These are phyloP conservation scores for Jackrogersella multiformis DNA, from an alignment of 495 filamentous ascomycete species.

Conservation along the genomic window DNA sequence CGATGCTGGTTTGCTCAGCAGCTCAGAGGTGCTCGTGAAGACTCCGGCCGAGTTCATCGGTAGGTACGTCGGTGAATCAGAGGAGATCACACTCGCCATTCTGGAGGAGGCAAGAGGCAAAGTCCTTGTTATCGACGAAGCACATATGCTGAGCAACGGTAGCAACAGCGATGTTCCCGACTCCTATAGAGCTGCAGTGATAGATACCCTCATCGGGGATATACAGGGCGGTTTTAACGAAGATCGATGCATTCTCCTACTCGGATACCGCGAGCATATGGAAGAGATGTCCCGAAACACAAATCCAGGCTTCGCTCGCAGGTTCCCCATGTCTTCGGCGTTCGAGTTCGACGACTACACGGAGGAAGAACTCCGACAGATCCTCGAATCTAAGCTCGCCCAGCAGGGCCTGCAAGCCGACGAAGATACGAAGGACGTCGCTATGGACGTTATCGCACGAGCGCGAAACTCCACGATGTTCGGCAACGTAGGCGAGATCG, in stretches of 20 bases:
- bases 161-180: constrained; percentile 52
- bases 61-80: constrained; percentile 67
- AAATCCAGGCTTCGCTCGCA: constrained; percentile 74
- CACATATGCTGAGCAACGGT: constrained; percentile 57
- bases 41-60: constrained; percentile 79
- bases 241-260: constrained; percentile 76
- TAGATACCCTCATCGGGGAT: constrained; percentile 80
- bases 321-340: constrained; percentile 69
- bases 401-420: constrained; percentile 50
- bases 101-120: constrained; percentile 71
- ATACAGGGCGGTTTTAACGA: constrained; percentile 78
- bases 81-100: constrained; percentile 73
- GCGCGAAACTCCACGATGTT: constrained; percentile 54
- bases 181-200: constrained; percentile 67
- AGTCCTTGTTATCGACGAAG: constrained; percentile 81
- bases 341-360: constrained; percentile 78
- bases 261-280: constrained; percentile 81
- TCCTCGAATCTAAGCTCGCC: constrained; percentile 66
- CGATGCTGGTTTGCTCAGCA: constrained; percentile 62
- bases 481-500: constrained; percentile 66
- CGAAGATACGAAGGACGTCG: background rate
- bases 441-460: constrained; percentile 1
- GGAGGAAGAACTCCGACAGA: constrained; percentile 61
- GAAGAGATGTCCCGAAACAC: constrained; percentile 77
- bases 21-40: constrained; percentile 20